Evolutionary conservation across 495 filamentous ascomycete genomes (phyloP), one percentile per base, ranked within the genome.

Genomic region (Trichoderma virens): DNA sequence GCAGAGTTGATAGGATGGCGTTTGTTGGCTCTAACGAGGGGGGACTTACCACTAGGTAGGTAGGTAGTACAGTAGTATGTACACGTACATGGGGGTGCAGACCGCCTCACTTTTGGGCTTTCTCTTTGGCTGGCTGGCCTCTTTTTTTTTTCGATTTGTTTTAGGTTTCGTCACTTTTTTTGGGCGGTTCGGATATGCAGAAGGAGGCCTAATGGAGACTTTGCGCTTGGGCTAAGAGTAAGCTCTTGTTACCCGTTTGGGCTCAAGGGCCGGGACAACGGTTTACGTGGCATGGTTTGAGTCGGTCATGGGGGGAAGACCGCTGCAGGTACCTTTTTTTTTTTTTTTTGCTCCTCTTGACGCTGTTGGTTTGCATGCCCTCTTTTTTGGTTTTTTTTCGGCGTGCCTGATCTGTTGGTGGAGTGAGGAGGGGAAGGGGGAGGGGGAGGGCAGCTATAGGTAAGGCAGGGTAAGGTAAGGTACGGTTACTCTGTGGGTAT

Each of bases 51-150:
- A 16, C 13, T 3, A 45, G 41, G n/a, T 13, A n/a, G n/a, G n/a
- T n/a, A n/a, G n/a, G n/a, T n/a, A n/a, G n/a, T n/a, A n/a, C n/a
- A n/a, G n/a, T n/a, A n/a, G n/a, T n/a, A n/a, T n/a, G n/a, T n/a
- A n/a, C n/a, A n/a, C n/a, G n/a, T n/a, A n/a, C n/a, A n/a, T n/a
- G n/a, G n/a, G n/a, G n/a, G 16, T 16, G 7, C 45, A 23, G 45
- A 51, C 45, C 45, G 45, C 45, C 45, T 51, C 45, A 51, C 45
- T 51, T 51, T 51, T 51, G n/a, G n/a, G n/a, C n/a, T n/a, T n/a
- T n/a, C n/a, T n/a, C n/a, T n/a, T n/a, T n/a, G n/a, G n/a, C n/a
- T n/a, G n/a, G n/a, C n/a, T n/a, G n/a, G n/a, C n/a, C n/a, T n/a
- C n/a, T n/a, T n/a, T n/a, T n/a, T n/a, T n/a, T n/a, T n/a, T n/a